Evolutionary conservation across 257 asterid species (phyloP), one percentile per base, ranked within the genome.

Genomic region (Solanum bukasovii): DNA sequence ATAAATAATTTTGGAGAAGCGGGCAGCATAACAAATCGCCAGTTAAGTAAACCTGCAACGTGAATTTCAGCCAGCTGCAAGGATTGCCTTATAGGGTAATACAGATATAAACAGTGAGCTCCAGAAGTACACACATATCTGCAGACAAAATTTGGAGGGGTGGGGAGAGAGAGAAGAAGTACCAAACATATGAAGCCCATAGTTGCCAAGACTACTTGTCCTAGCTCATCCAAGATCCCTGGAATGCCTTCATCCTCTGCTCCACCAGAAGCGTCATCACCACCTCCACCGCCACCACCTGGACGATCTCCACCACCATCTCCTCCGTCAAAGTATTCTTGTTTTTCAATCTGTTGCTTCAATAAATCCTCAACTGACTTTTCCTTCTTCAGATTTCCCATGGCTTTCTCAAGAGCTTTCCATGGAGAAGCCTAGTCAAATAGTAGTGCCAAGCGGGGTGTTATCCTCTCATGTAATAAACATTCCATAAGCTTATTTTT

Each of bases 311-410:
- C 95, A 33, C 93, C 92, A 81, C 90, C 74, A 61, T 93, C 96
- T 86, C 97, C 96, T 87, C 86, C 98, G 65, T 89, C 96, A 59
- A 18, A 84, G 89, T 88, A 96, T 83, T 96, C 98, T 89, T 93
- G 92, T 87, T 94, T 94, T 92, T 93, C 86, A 59, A 94, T 93
- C 90, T 95, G 99, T 93, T 95, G 96, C 90, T 90, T 94, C 90
- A 95, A 87, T 13, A 94, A 59, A 78, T 95, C 96, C 92, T 95
- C 98, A 61, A 95, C 87, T 12, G 98, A 94, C 82, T 23, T 87
- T 40, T 92, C 92, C 90, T 95, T 95, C 88, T 87, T 92, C 34
- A 95, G 92, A 84, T 87, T 91, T 34, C 97, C 94, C 92, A 92
- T 68, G 34, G 90, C 93, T 40, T 93, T 94, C 90, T 92, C 98